Evolutionary conservation across 129 eudicot species (phyloP).

Genomic region (Flaveria robusta): DNA sequence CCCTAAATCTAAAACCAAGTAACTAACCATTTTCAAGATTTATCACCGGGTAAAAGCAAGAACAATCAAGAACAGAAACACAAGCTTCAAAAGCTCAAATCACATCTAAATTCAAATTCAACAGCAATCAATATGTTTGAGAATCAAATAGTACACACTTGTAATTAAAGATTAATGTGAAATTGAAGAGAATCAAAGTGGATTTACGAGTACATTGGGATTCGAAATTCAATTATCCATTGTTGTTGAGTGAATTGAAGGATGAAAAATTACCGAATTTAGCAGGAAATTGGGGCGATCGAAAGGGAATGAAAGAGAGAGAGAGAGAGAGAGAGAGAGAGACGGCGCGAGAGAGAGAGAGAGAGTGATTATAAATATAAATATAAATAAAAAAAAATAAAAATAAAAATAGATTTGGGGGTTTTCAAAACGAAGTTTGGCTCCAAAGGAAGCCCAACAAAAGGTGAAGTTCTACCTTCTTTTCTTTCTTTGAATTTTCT

Average conservation of each 20-base stretch:
- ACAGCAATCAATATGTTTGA: background rate
- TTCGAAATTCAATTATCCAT: background rate
- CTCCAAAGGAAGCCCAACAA: slow-evolving; percentile 41
- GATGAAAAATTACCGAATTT: slow-evolving; percentile 21
- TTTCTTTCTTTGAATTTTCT: slow-evolving; percentile 10
- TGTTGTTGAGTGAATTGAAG: background rate
- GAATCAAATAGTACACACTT: background rate
- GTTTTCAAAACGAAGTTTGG: slow-evolving; percentile 39
- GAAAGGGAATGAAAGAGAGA: slow-evolving; percentile 11
- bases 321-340: too few relatives aligned
- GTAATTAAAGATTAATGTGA: background rate
- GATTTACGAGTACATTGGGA: background rate
- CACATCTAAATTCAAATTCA: slow-evolving; percentile 1
- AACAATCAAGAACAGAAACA: background rate
- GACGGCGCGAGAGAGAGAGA: slow-evolving; percentile 45
- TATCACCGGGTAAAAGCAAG: background rate
- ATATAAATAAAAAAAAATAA: too few relatives aligned
- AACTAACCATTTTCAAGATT: background rate
- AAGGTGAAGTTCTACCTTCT: slow-evolving; percentile 5
- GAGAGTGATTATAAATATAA: background rate
- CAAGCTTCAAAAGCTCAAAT: too few relatives aligned
- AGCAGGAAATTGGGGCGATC: slow-evolving; percentile 25
- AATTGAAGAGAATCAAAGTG: background rate
- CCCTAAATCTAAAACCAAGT: slow-evolving; percentile 21
- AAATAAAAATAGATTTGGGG: slow-evolving; percentile 15